Conservation (phyloP, 1,139 yeast species). For the Candida anutae region DNA sequence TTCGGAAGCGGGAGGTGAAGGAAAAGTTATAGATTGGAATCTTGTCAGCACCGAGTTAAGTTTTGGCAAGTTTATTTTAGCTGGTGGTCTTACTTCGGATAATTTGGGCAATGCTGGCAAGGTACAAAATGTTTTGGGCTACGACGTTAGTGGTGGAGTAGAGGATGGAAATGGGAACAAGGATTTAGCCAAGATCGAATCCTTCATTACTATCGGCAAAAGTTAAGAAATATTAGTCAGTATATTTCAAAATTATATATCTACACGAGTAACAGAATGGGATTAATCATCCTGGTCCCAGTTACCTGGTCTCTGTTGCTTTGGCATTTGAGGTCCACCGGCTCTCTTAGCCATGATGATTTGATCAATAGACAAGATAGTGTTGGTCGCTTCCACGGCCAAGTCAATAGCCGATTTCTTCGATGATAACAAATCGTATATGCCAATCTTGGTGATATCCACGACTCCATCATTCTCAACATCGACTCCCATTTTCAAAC, state of each 20-base stretch:
- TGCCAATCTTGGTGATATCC: conserved; percentile 62
- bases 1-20: conserved; percentile 91
- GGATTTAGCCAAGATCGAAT: conserved; percentile 51
- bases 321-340: conserved; percentile 93
- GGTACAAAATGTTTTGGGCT: conserved; percentile 59
- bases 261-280: neutral
- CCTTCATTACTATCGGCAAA: conserved; percentile 47
- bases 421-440: conserved; percentile 72
- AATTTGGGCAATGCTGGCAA: conserved; percentile 52
- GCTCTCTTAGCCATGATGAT: conserved; percentile 93
- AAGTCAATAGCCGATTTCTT: conserved; percentile 84
- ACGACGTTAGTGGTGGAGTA: conserved; percentile 94
- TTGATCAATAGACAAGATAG: conserved; percentile 85
- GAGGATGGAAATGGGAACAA: conserved; percentile 60
- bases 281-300: conserved; percentile 89
- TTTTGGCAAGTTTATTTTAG: conserved; percentile 54
- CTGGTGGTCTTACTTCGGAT: conserved; percentile 81
- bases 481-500: conserved; percentile 31
- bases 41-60: conserved; percentile 19
- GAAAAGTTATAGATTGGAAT: conserved; percentile 67
- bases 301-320: conserved; percentile 84
- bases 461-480: conserved; percentile 25
- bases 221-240: conserved; percentile 1
- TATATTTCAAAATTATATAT: no score
- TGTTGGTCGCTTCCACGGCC: conserved; percentile 93